Conservation (phyloP, 2,329 filamentous ascomycete species). For the Colletotrichum eleusines region DNA sequence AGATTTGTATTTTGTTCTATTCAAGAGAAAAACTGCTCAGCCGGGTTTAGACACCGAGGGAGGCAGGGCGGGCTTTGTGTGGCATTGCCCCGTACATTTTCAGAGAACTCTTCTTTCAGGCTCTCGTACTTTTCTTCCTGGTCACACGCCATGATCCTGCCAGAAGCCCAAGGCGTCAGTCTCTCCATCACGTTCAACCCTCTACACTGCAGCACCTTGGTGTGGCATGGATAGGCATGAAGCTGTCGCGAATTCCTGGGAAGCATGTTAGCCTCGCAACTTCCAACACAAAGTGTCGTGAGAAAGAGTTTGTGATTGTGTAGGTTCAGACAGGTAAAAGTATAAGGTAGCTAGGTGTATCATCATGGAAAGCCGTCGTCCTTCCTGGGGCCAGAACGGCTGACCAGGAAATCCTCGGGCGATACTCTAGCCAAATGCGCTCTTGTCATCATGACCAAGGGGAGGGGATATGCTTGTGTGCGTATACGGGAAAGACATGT, state of each 20-base stretch:
- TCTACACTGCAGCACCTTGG: background rate
- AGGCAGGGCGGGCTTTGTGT: slow-evolving; percentile 18
- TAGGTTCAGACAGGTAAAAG: slow-evolving; percentile 82
- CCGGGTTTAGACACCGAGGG: slow-evolving; percentile 24
- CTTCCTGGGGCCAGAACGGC: slow-evolving; percentile 80
- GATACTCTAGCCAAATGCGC: slow-evolving; percentile 99
- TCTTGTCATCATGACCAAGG: slow-evolving; percentile 93
- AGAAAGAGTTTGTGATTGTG: slow-evolving; percentile 43
- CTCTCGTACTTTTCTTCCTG: slow-evolving; percentile 87
- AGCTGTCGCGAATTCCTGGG: slow-evolving; percentile 47
- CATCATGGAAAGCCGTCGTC: slow-evolving; percentile 89
- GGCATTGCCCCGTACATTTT: slow-evolving; percentile 75
- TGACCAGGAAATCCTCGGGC: slow-evolving; percentile 69
- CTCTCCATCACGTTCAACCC: background rate
- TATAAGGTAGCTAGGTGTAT: slow-evolving; percentile 98
- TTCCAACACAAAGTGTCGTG: slow-evolving; percentile 36
- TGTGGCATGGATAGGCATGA: slow-evolving; percentile 45
- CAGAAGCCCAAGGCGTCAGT: slow-evolving; percentile 34
- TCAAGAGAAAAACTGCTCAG: slow-evolving; percentile 42
- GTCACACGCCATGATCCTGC: slow-evolving; percentile 94
- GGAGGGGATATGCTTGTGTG: slow-evolving; percentile 19
- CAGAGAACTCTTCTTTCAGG: slow-evolving; percentile 83
- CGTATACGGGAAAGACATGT: slow-evolving; percentile 28
- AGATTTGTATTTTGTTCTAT: slow-evolving; percentile 84
- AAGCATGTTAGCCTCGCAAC: slow-evolving; percentile 40